These are phyloP conservation scores for Globisporangium recalcitrans DNA, from an alignment of 352 stramenopile species.

Conservation along the genomic window DNA sequence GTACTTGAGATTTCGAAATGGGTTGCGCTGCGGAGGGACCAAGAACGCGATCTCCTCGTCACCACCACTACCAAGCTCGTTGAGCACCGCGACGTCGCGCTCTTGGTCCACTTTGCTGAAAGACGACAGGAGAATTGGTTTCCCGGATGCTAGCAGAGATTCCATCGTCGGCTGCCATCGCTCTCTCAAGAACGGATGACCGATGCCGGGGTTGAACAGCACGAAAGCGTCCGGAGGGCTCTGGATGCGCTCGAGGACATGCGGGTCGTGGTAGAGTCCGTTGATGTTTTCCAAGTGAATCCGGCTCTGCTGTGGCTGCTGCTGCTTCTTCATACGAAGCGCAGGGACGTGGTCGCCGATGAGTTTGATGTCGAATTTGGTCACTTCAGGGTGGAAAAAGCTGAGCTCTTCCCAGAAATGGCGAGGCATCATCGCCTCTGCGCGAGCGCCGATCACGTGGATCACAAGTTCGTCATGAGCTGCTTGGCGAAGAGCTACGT, in stretches of 20 bases:
- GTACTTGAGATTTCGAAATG: conserved; percentile 58
- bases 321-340: conserved; percentile 22
- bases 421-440: conserved; percentile 68
- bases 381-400: conserved; percentile 28
- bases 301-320: conserved; percentile 3
- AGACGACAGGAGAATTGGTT: conserved; percentile 53
- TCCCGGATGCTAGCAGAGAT: conserved; percentile 32
- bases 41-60: conserved; percentile 23
- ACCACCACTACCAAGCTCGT: conserved; percentile 21
- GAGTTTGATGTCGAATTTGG: conserved; percentile 42
- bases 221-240: conserved; percentile 44
- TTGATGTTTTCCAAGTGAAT: conserved; percentile 39
- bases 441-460: conserved; percentile 60
- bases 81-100: conserved; percentile 44
- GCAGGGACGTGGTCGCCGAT: conserved; percentile 62
- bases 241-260: conserved; percentile 15
- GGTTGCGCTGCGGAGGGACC: conserved; percentile 39
- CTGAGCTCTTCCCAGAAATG: conserved; percentile 63
- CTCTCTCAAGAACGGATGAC: conserved; percentile 38
- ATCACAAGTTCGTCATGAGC: conserved; percentile 19
- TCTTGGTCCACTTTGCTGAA: conserved; percentile 62
- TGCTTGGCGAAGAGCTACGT: not conserved
- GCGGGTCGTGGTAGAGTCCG: conserved; percentile 48
- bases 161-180: conserved; percentile 56
- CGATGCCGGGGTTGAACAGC: conserved; percentile 71